Evolutionary conservation across 1,139 yeast species (phyloP).

Genomic region (Tardiomyces digboiensis): DNA sequence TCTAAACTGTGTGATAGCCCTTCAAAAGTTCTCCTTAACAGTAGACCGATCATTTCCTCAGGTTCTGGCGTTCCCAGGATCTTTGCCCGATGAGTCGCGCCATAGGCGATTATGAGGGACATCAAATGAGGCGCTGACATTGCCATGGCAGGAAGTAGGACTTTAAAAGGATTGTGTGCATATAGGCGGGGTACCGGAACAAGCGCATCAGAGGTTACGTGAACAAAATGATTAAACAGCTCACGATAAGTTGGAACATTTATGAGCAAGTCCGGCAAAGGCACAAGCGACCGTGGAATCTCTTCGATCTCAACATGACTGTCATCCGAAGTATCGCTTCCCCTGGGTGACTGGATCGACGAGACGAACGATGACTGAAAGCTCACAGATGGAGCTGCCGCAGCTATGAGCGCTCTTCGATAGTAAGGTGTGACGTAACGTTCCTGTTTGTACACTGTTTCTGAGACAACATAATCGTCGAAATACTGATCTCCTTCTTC

Average conservation of each 20-base stretch:
- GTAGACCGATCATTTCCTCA: constrained; percentile 37
- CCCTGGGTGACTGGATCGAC: background rate
- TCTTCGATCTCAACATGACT: background rate
- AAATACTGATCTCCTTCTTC: background rate
- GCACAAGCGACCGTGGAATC: constrained; percentile 24
- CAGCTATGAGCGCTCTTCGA: background rate
- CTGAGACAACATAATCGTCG: background rate
- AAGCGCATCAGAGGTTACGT: constrained; percentile 48
- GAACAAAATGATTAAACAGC: constrained; percentile 50
- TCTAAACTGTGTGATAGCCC: constrained; percentile 45
- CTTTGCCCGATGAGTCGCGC: constrained; percentile 38
- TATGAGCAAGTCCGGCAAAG: constrained; percentile 48
- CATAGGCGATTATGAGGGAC: constrained; percentile 53
- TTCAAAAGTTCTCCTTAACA: constrained; percentile 46
- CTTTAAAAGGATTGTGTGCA: constrained; percentile 54
- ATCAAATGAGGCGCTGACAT: constrained; percentile 47
- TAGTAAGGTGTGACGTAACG: background rate
- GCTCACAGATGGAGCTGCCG: background rate
- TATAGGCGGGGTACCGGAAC: constrained; percentile 58
- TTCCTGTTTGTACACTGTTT: background rate
- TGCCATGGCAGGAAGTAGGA: constrained; percentile 59
- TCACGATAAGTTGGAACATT: constrained; percentile 49
- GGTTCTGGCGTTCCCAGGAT: constrained; percentile 32
- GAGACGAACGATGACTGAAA: background rate
- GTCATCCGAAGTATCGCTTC: constrained; percentile 7